These are phyloP conservation scores for Salvia hispanica DNA, from an alignment of 257 asterid genomes.

Conservation along the genomic window DNA sequence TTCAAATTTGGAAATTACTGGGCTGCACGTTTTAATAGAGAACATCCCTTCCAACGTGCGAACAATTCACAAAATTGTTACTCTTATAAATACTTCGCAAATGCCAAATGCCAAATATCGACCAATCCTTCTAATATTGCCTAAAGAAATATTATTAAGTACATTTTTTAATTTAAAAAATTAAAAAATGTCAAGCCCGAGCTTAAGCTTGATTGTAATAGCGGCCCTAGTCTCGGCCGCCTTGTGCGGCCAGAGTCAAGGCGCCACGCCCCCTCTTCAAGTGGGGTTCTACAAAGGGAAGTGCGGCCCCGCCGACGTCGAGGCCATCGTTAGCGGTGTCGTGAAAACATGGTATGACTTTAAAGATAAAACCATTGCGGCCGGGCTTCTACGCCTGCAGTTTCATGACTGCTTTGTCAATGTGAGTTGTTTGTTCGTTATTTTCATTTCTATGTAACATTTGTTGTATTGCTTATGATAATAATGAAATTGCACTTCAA, in stretches of 20 bases:
- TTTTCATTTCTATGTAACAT: too few species aligned
- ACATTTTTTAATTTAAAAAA: background rate
- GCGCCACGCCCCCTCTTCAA: constrained; percentile 27
- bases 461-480: too few species aligned
- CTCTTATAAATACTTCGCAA: too few species aligned
- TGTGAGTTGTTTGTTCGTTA: constrained; percentile 31
- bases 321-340: constrained; percentile 29
- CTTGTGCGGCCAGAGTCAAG: constrained; percentile 17
- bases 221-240: constrained; percentile 18
- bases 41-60: background rate
- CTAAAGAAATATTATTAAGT: background rate
- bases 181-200: constrained; percentile 37
- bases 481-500: too few species aligned
- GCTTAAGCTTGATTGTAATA: background rate
- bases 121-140: background rate
- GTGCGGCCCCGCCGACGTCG: constrained; percentile 23
- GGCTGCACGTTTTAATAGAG: constrained; percentile 33
- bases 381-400: constrained; percentile 64
- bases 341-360: constrained; percentile 22
- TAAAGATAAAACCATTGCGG: constrained; percentile 40
- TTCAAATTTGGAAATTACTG: background rate
- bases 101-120: constrained; percentile 5
- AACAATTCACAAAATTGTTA: too few species aligned
- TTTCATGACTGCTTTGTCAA: constrained; percentile 61
- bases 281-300: constrained; percentile 51